These are phyloP conservation scores for Bolboschoenus planiculmis DNA, from an alignment of 176 grass and related monocot species.

Conservation along the genomic window DNA sequence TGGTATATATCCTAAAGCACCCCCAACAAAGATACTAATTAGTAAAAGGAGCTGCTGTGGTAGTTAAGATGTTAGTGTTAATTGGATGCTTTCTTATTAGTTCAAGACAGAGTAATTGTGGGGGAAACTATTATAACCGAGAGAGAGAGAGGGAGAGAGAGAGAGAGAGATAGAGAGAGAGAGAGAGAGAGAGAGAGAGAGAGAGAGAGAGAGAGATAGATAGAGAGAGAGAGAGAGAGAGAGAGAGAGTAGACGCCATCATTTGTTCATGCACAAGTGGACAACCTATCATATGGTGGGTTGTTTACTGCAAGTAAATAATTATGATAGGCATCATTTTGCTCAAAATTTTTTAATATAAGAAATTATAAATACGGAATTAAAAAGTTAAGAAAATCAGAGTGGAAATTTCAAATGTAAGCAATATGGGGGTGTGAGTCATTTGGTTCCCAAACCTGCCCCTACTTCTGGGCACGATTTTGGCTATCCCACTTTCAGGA, in stretches of 20 bases:
- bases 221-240: not conserved
- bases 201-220: not conserved
- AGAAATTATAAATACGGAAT: no score
- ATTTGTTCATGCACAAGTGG: not conserved
- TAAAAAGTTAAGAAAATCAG: no score
- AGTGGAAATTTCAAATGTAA: no score
- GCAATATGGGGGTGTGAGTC: no score
- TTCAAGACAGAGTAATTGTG: not conserved
- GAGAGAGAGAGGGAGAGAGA: not conserved
- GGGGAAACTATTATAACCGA: not conserved
- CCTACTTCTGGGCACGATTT: no score
- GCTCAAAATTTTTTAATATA: no score
- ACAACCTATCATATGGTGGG: not conserved
- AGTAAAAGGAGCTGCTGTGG: not conserved
- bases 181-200: not conserved
- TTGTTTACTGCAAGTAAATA: no score
- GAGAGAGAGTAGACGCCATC: not conserved
- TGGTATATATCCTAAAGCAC: not conserved
- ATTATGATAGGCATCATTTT: no score
- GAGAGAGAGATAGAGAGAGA: not conserved
- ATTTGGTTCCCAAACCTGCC: no score
- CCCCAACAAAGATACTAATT: not conserved
- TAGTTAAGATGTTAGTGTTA: constrained; percentile 4
- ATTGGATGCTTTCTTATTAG: constrained; percentile 8
- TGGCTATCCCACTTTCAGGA: no score